A percentile compares a stretch with the other conserved stretches of the same genome.
Evolutionary conservation across 1,284 basidiomycete genomes (phyloP).

Genomic region (Meira nashicola): DNA sequence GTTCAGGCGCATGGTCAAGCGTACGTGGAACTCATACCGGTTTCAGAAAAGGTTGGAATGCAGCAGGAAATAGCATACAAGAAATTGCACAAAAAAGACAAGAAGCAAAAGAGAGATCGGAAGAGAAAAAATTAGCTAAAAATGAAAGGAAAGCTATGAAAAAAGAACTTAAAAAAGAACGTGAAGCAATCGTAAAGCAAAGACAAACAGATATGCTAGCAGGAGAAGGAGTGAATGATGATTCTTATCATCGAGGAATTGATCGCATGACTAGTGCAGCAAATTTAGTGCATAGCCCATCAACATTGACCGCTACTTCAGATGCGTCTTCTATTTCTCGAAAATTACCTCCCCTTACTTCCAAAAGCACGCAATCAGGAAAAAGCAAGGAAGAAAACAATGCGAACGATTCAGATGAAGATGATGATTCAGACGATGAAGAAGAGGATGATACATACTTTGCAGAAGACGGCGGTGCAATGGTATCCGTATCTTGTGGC

Average conservation of each 20-base stretch:
- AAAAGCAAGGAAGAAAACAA: too few relatives aligned
- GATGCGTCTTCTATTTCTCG: not conserved
- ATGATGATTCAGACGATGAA: not conserved
- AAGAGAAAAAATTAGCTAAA: conserved; percentile 15
- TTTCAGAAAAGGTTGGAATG: conserved; percentile 2
- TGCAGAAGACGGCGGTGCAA: not conserved
- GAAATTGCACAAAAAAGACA: conserved; percentile 12
- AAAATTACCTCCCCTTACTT: not conserved
- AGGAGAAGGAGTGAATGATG: not conserved
- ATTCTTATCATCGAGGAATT: too few relatives aligned
- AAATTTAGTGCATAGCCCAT: too few relatives aligned
- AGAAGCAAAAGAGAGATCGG: conserved; percentile 8
- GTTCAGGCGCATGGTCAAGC: not conserved
- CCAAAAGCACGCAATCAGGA: not conserved
- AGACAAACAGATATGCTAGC: not conserved
- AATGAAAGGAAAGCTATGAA: conserved; percentile 11
- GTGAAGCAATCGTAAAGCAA: conserved; percentile 9
- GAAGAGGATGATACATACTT: not conserved
- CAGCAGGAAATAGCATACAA: conserved; percentile 1
- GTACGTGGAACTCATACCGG: conserved; percentile 2
- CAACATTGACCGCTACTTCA: too few relatives aligned
- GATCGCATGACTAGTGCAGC: too few relatives aligned
- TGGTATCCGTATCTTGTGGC: conserved; percentile 4
- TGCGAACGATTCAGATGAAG: too few relatives aligned
- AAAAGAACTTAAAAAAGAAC: conserved; percentile 12